These are phyloP conservation scores for Wickerhamia fluorescens DNA, from an alignment of 805 yeast species.

Conservation along the genomic window DNA sequence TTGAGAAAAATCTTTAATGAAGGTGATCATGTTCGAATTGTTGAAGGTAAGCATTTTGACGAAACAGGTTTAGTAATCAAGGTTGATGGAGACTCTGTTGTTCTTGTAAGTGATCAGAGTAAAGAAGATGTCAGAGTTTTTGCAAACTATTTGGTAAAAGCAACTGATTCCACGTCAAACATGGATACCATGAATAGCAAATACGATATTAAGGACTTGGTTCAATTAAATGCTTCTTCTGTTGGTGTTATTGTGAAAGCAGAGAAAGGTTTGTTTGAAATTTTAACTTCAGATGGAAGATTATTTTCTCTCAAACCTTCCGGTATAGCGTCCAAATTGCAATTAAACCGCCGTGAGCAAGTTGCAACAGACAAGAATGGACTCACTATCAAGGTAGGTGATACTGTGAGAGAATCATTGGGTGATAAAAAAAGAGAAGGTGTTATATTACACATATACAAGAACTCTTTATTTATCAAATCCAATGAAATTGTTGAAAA, in stretches of 20 bases:
- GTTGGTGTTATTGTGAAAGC: constrained; percentile 89
- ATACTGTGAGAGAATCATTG: constrained; percentile 73
- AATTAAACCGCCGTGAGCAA: constrained; percentile 57
- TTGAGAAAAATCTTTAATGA: constrained; percentile 78
- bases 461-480: constrained; percentile 70
- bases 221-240: constrained; percentile 74
- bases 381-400: constrained; percentile 80
- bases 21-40: constrained; percentile 93
- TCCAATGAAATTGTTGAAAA: constrained; percentile 76
- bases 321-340: constrained; percentile 74
- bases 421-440: constrained; percentile 79
- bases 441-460: constrained; percentile 76
- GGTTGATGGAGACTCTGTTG: constrained; percentile 77
- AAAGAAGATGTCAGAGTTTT: constrained; percentile 86
- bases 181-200: constrained; percentile 62
- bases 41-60: constrained; percentile 85
- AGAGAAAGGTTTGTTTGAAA: constrained; percentile 78
- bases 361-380: constrained; percentile 86
- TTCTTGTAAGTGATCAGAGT: constrained; percentile 83
- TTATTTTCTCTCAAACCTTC: constrained; percentile 64
- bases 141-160: constrained; percentile 83
- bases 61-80: constrained; percentile 92
- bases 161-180: constrained; percentile 68
- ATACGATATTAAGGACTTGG: constrained; percentile 83
- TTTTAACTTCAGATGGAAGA: constrained; percentile 78